These are phyloP conservation scores for Glaciozyma martinii DNA, from an alignment of 768 basidiomycete genomes.

Conservation along the genomic window DNA sequence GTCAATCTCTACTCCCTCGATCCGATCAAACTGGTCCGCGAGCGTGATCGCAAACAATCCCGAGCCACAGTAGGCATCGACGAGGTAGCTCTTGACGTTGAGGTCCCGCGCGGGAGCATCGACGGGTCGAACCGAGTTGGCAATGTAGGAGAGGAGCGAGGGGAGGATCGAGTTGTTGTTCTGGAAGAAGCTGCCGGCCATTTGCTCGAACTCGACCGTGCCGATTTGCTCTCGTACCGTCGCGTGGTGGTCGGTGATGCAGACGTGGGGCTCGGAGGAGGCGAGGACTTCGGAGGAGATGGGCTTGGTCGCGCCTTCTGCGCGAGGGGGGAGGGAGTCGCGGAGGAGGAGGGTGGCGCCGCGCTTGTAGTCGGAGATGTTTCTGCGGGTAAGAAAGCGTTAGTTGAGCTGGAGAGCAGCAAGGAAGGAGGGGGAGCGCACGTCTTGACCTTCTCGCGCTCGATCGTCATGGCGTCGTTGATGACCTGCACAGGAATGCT, in stretches of 20 bases:
- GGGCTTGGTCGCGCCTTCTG: conserved; percentile 15
- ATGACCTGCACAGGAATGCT: conserved; percentile 53
- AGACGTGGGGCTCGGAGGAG: conserved; percentile 50
- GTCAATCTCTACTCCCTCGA: conserved; percentile 80
- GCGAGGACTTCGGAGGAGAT: conserved; percentile 18
- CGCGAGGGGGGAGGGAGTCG: conserved; percentile 55
- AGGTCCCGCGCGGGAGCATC: neutral
- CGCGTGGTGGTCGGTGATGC: conserved; percentile 71
- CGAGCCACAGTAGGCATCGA: conserved; percentile 74
- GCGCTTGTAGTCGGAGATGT: conserved; percentile 67
- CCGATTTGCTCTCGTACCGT: conserved; percentile 79
- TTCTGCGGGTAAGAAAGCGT: conserved; percentile 44
- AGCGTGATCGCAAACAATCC: conserved; percentile 82
- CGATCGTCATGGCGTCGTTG: conserved; percentile 55
- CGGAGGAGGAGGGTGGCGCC: conserved; percentile 85
- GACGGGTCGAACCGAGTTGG: conserved; percentile 49
- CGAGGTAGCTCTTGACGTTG: conserved; percentile 59
- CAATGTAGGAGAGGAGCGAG: conserved; percentile 74
- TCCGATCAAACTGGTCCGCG: conserved; percentile 59
- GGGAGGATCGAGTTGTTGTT: conserved; percentile 91
- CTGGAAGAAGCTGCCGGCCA: conserved; percentile 88
- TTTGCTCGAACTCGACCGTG: conserved; percentile 69
- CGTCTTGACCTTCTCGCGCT: conserved; percentile 62
- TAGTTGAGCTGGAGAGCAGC: neutral
- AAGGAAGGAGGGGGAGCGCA: conserved; percentile 39